These are phyloP conservation scores for Colletotrichum tropicale DNA, from an alignment of 2,329 filamentous ascomycete species.

Conservation along the genomic window DNA sequence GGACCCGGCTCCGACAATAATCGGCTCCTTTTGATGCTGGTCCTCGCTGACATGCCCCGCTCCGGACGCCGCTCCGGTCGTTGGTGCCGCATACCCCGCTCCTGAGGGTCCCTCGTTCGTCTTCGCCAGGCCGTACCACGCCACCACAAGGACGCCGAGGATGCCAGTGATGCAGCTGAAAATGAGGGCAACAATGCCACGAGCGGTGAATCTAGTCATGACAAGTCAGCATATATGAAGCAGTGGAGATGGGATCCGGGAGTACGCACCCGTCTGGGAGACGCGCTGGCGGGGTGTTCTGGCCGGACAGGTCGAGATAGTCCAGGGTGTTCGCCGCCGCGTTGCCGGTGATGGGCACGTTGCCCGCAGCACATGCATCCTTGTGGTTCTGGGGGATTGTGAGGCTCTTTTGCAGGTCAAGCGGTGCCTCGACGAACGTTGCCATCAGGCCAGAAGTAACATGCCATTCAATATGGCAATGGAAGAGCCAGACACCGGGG, in stretches of 20 bases:
- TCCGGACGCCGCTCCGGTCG: background rate
- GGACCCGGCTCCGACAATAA: background rate
- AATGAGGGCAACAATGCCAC: constrained; percentile 75
- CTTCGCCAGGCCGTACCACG: constrained; percentile 64
- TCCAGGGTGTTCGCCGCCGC: constrained; percentile 74
- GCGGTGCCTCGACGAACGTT: constrained; percentile 67
- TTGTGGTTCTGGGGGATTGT: constrained; percentile 64
- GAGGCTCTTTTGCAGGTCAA: constrained; percentile 64
- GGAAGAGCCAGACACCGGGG: constrained; percentile 73
- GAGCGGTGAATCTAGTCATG: constrained; percentile 63
- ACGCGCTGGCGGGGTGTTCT: constrained; percentile 58
- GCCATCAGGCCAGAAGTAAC: constrained; percentile 69
- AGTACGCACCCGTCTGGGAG: constrained; percentile 66
- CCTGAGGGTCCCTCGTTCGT: background rate
- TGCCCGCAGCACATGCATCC: constrained; percentile 59
- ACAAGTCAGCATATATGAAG: background rate
- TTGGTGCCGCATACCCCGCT: background rate
- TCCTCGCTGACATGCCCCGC: background rate
- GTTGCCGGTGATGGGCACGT: constrained; percentile 66
- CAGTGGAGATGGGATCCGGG: background rate
- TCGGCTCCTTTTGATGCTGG: background rate
- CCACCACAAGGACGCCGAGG: constrained; percentile 69
- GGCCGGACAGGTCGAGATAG: constrained; percentile 65
- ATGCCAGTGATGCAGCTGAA: constrained; percentile 74
- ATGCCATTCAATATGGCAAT: constrained; percentile 85